Base-by-base conservation (phyloP, 1,284 basidiomycete species). In the Ustilago bromivora region DNA sequence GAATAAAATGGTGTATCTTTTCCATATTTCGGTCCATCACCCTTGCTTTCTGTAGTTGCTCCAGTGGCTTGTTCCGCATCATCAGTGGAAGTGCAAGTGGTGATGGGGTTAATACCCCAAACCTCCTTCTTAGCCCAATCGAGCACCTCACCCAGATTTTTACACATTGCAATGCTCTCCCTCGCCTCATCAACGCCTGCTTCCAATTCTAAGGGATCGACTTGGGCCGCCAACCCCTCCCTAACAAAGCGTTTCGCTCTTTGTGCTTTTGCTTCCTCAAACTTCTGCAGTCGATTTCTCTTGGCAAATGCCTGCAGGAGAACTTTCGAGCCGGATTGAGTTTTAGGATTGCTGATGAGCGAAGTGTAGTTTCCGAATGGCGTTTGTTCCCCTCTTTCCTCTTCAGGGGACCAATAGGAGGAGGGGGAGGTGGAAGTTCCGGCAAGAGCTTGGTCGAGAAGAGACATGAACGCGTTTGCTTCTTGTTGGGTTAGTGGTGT, bases 1-100 rank as follows among this genome's bases (percentile, higher is more conserved):
- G 82, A 65, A 43, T 80, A 85, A 62, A 72, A 84, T 0, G 82
- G 66, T 23, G 83, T 83, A 5, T 67, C 54, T 19, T 74, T 62
- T 15, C 82, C 81, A 58, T 70, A 82, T 31, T 57, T 66, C 2
- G 78, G 66, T 10, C 19, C 56, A 5, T 36, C 28, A 10, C 40
- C 19, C 32, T 35, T 43, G 54, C 28, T 40, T 23, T 28, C 47
- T 38, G 23, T 10, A 12, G 3, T 31, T 34, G 31, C 41, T 1
- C 10, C 32, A 15, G 47, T 55, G 10, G 3, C 51, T 41, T 38
- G 23, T 51, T 17, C 40, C 2, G 40, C 13, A 12, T 17, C 15
- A 17, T 11, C 13, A 12, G 36, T 10, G 17, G 41, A 11, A 19
- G 13, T 46, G 11, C 10, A 13, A 31, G 47, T 19, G 28, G 2